Percentiles rank a stretch among this genome's conserved stretches.
Evolutionary conservation across 768 basidiomycete species (phyloP).

Genomic region (Tulasnella calospora): DNA sequence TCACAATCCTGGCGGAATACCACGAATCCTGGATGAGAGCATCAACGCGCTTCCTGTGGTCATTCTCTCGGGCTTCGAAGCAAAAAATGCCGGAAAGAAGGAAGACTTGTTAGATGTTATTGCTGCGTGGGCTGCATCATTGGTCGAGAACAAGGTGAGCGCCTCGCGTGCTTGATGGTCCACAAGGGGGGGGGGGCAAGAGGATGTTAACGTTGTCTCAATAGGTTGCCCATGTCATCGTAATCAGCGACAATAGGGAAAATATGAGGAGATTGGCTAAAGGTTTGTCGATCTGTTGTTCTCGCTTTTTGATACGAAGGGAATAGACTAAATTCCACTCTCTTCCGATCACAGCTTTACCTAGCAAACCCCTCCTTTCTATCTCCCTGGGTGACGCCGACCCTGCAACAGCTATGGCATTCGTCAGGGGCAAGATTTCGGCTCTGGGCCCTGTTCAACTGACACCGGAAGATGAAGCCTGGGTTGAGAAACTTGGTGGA

Average conservation of each 20-base stretch:
- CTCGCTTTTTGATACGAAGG: background rate
- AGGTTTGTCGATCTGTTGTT: slow-evolving; percentile 44
- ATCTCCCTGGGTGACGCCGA: slow-evolving; percentile 86
- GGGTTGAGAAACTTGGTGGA: slow-evolving; percentile 77
- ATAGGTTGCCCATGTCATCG: slow-evolving; percentile 85
- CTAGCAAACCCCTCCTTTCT: slow-evolving; percentile 72
- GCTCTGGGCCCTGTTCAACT: slow-evolving; percentile 42
- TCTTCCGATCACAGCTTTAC: slow-evolving; percentile 55
- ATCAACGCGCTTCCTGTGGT: slow-evolving; percentile 75
- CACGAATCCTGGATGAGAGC: slow-evolving; percentile 39
- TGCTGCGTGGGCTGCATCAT: slow-evolving; percentile 75
- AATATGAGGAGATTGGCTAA: slow-evolving; percentile 79
- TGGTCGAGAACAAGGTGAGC: slow-evolving; percentile 73
- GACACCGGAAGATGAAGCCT: slow-evolving; percentile 49
- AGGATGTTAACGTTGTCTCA: background rate
- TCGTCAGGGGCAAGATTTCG: slow-evolving; percentile 63
- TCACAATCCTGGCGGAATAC: background rate
- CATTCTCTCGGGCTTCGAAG: slow-evolving; percentile 72
- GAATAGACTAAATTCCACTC: too few species aligned
- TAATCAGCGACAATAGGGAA: slow-evolving; percentile 85
- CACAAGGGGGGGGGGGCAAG: slow-evolving; percentile 18
- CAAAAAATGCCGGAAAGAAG: slow-evolving; percentile 49
- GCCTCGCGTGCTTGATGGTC: background rate
- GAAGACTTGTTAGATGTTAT: slow-evolving; percentile 72
- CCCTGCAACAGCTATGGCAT: slow-evolving; percentile 66